Base-by-base conservation (phyloP, 345 rosid species). In the Eucalyptus regnans region DNA sequence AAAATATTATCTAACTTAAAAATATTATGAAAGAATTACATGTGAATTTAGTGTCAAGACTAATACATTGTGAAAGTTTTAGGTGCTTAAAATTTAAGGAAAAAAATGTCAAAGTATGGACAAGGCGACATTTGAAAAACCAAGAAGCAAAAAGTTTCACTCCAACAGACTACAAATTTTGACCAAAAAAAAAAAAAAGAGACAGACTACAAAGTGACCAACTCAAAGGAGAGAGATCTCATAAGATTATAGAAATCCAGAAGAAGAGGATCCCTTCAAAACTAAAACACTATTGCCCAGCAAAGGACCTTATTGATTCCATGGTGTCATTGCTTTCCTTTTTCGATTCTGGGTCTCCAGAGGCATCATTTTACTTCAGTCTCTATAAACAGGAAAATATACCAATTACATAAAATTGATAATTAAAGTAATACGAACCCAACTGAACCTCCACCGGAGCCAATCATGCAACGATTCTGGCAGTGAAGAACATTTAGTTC, bases 361-460 rank as follows among this genome's bases (percentile, higher is more conserved):
- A 76, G 25, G 48, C 83, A 76, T 37, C 48, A 76, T 41, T 76
- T 76, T 18, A 76, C 7, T 76, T 76, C 6, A 51, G 46, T 51
- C 64, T 86, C 66, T 51, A 52, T 50, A 56, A 86, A 33, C 29
- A 86, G 23, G 41, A 3, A 86, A 33, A 56, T 86, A 37, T 20
- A 86, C 56, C 22, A n/a, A 51, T 14, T 50, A 41, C 16, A 52
- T 27, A 33, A 29, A 86, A 2, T 86, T 48, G 66, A 88, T 66
- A 49, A 17, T n/a, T 31, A 43, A 86, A 86, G 84, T 43, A 91
- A 71, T 33, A 94, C 98, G 90, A 87, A 98, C 99, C 99, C 99
- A 83, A 98, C 99, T 88, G 99, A 97, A 91, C 97, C 98, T 89
- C 99, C 99, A 5, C 99, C 99, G 1, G 97, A 96, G 44, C 99